These are phyloP conservation scores for Leptographium wingfieldii DNA, from an alignment of 2,329 filamentous ascomycete species.

Conservation along the genomic window DNA sequence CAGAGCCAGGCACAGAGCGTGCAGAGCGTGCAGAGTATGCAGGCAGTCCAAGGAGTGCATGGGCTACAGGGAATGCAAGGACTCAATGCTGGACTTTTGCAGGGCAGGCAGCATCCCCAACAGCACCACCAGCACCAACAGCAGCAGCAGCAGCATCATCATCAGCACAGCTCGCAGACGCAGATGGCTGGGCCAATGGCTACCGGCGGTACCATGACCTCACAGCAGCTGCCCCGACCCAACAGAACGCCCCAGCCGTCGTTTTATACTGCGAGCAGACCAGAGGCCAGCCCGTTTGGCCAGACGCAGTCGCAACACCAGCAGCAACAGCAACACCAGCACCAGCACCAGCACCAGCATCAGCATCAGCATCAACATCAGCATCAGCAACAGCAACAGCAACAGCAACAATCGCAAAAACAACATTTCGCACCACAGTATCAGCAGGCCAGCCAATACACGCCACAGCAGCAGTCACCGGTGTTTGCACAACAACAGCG, in stretches of 20 bases:
- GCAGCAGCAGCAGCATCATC: conserved; percentile 4
- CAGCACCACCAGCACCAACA: conserved; percentile 5
- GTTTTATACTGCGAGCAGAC: conserved; percentile 4
- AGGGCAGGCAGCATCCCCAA: conserved; percentile 11
- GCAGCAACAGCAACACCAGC: conserved; percentile 6
- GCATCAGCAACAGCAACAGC: conserved; percentile 5
- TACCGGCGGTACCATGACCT: conserved; percentile 6
- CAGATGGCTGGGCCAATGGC: conserved; percentile 10
- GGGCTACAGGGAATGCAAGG: conserved; percentile 3
- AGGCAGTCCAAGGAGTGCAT: neutral
- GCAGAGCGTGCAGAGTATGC: neutral
- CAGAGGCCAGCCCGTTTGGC: conserved; percentile 1
- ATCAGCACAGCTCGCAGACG: conserved; percentile 8
- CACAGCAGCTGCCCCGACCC: conserved; percentile 13
- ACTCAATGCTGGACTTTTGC: neutral
- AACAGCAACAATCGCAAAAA: conserved; percentile 6
- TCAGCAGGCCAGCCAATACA: conserved; percentile 2
- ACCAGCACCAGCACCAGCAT: conserved; percentile 10
- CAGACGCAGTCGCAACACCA: conserved; percentile 10
- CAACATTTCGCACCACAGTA: conserved; percentile 6
- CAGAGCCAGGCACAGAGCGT: neutral
- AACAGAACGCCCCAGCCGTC: conserved; percentile 5
- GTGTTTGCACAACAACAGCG: conserved; percentile 13
- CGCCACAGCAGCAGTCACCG: conserved; percentile 10
- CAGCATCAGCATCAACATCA: conserved; percentile 8